phyloP scores from a whole-genome alignment of 352 stramenopile genomes.

The Sclerospora graminicola region DNA sequence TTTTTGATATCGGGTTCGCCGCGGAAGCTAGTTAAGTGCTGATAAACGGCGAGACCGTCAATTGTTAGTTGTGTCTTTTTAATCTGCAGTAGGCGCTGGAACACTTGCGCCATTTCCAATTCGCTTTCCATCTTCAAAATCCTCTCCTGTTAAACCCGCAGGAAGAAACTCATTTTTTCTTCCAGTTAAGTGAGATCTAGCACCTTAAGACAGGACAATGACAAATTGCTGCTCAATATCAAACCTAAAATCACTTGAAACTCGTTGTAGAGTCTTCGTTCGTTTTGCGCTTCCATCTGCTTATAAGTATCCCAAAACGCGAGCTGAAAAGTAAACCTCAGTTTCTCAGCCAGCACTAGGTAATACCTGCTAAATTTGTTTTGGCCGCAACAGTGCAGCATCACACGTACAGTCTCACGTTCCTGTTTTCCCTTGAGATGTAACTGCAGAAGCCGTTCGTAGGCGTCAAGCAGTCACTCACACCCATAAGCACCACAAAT shows the following conservation, averaged over 20 bases:
- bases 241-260: slow-evolving; percentile 80
- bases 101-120: too few species aligned
- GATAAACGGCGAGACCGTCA: slow-evolving; percentile 63
- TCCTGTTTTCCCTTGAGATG: slow-evolving; percentile 90
- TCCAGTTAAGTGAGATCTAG: too few species aligned
- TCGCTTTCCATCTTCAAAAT: slow-evolving; percentile 68
- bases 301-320: slow-evolving; percentile 97
- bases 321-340: slow-evolving; percentile 96
- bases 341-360: slow-evolving; percentile 85
- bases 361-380: slow-evolving; percentile 77
- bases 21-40: slow-evolving; percentile 46
- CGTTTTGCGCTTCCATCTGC: slow-evolving; percentile 71
- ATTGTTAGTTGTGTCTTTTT: slow-evolving; percentile 74
- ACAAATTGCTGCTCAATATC: slow-evolving; percentile 32
- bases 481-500: too few species aligned
- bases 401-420: slow-evolving; percentile 90
- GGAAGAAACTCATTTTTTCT: slow-evolving; percentile 81
- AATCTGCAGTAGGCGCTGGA: slow-evolving; percentile 62
- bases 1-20: slow-evolving; percentile 29
- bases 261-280: slow-evolving; percentile 85
- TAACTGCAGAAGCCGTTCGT: slow-evolving; percentile 94
- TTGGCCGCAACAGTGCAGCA: slow-evolving; percentile 88
- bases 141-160: slow-evolving; percentile 72
- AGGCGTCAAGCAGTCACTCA: slow-evolving; percentile 93
- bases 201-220: too few species aligned